Evolutionary conservation across 768 basidiomycete genomes (phyloP).

Genomic region (Fibroporia radiculosa): DNA sequence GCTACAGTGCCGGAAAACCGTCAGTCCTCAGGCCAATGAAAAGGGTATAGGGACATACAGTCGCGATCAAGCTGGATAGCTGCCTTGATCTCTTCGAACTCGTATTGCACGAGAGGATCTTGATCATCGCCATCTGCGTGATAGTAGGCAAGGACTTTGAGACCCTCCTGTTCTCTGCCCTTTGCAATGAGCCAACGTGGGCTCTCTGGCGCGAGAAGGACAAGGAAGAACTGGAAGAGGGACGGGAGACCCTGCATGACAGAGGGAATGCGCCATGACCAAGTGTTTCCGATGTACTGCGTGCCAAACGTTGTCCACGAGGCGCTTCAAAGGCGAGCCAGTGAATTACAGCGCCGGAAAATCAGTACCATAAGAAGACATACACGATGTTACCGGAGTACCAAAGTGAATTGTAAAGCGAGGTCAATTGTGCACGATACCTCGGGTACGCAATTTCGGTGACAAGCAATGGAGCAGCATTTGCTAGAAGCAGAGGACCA

Average conservation of each 20-base stretch:
- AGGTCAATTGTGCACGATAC: conserved; percentile 74
- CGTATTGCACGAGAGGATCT: conserved; percentile 64
- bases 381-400: conserved; percentile 76
- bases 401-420: conserved; percentile 81
- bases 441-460: conserved; percentile 80
- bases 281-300: conserved; percentile 56
- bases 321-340: conserved; percentile 22
- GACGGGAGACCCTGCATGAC: conserved; percentile 65
- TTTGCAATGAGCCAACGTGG: conserved; percentile 79
- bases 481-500: conserved; percentile 29
- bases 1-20: conserved; percentile 23
- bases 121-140: conserved; percentile 72
- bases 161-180: conserved; percentile 62
- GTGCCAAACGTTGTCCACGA: conserved; percentile 84
- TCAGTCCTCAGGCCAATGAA: not conserved
- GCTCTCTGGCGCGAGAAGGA: conserved; percentile 73
- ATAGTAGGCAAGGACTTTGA: conserved; percentile 69
- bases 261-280: conserved; percentile 83
- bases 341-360: too few species aligned
- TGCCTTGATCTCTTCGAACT: conserved; percentile 79
- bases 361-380: too few species aligned
- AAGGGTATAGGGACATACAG: conserved; percentile 14
- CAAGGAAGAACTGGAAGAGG: conserved; percentile 52
- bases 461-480: conserved; percentile 73
- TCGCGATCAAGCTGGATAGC: conserved; percentile 60